Base-by-base conservation (phyloP, 768 basidiomycete genomes). In the Nevesoporus exiguus region DNA sequence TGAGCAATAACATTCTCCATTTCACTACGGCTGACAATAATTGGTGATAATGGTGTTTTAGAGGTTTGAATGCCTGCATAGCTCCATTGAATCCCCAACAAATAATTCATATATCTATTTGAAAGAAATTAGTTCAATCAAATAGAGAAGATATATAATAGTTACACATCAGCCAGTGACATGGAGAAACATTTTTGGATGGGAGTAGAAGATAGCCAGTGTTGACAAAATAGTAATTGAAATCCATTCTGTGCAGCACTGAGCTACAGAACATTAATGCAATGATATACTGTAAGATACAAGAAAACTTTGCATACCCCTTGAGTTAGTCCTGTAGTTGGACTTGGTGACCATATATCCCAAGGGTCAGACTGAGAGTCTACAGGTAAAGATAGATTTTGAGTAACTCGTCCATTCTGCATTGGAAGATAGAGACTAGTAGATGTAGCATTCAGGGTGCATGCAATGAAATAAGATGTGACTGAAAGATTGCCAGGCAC, bases 381-480 rank as follows among this genome's bases (percentile, higher is more conserved):
- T 30, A 17, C 10, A 45, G 25, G n/a, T 3, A 5, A 1, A 13
- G 29, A 29, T 9, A 19, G 17, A 45, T 19, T 30, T n/a, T 31
- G 27, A 30, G 29, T 21, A 10, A 13, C 6, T 14, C 19, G 19
- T 10, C 49, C 30, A 44, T 54, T 34, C 7, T 45, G 44, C 44
- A 45, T 45, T 5, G 44, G 44, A 30, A 45, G 44, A 21, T 45
- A 21, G 6, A 45, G 7, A n/a, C 2, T 15, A 6, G 7, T 15
- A 46, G 19, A 15, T 47, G 31, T 33, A 21, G 45, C 45, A 47
- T 34, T 24, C 27, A 44, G 22, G n/a, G 49, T 48, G 7, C 59
- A 60, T 45, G 46, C 56, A 11, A 48, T 46, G 48, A 34, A 60
- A 37, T 54, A 58, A 4, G 41, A 13, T 17, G 37, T 41, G 25